phyloP scores from a whole-genome alignment of 2,329 filamentous ascomycete genomes.

The Talaromyces atroroseus region DNA sequence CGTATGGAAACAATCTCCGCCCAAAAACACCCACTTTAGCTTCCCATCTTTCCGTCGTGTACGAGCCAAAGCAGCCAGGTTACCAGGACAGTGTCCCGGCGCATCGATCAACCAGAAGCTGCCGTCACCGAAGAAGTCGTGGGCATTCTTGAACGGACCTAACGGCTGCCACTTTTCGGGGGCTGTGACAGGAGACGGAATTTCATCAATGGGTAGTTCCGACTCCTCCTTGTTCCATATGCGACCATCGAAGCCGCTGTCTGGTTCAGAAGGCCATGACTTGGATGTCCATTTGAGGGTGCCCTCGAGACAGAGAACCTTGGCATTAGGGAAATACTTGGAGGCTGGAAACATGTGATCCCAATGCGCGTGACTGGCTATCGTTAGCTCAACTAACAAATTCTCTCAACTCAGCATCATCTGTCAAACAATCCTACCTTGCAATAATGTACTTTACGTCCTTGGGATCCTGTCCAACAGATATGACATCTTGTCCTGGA shows the following conservation, averaged over 20 bases:
- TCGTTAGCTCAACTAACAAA: not conserved
- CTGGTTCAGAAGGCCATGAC: constrained; percentile 4
- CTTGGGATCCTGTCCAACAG: constrained; percentile 2
- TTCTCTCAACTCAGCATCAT: no score
- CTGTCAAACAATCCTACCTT: not conserved
- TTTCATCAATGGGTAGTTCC: not conserved
- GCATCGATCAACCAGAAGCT: constrained; percentile 35
- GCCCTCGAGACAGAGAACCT: constrained; percentile 1
- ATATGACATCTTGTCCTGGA: constrained; percentile 6
- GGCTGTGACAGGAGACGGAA: not conserved
- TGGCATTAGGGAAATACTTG: constrained; percentile 4
- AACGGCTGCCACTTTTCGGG: constrained; percentile 24
- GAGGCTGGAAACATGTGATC: constrained; percentile 6
- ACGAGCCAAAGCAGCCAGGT: constrained; percentile 34
- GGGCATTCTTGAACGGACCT: constrained; percentile 30
- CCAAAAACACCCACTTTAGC: constrained; percentile 7
- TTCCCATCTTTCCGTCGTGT: not conserved
- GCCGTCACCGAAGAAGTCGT: constrained; percentile 36
- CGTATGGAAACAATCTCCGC: constrained; percentile 8
- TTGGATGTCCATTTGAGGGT: constrained; percentile 2
- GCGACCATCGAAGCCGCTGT: constrained; percentile 1
- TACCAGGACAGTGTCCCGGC: constrained; percentile 34
- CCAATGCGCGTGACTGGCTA: not conserved
- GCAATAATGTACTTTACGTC: constrained; percentile 8
- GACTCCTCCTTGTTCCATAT: constrained; percentile 1